Evolutionary conservation across 805 yeast species (phyloP), one percentile per base, ranked within the genome.

Genomic region (Tetrapisispora pingtungensis): DNA sequence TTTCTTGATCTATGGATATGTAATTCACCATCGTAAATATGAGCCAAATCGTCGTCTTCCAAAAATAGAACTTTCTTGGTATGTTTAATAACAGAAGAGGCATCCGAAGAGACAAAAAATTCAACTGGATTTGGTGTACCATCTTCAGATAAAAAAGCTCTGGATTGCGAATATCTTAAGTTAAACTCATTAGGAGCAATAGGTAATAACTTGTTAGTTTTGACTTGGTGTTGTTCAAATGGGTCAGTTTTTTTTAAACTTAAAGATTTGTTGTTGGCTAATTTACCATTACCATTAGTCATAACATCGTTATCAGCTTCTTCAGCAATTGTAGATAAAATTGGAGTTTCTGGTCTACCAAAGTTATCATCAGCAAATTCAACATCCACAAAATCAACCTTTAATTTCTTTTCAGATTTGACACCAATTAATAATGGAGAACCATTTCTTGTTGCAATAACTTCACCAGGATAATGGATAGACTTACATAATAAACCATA

Each of bases 41-140:
- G 99, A 33, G 97, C 99, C 66, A 93, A 88, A 69, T 93, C 99
- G 62, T 93, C 97, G 67, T 93, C 99, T 70, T 93, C 97, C 60
- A 93, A 75, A 69, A 85, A 90, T 57, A 93, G 74, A 27, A 93
- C 98, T 70, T 93, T 93, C 70, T 89, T 93, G 58, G 99, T 93
- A 71, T 93, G 96, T 68, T 89, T 90, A 46, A 93, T 75, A 40
- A 93, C 96, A 19, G 98, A 89, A 14, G 97, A 84, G 32, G 98
- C 96, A 70, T 93, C 99, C 22, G 97, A 88, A 13, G 97, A 88
- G 50, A 93, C 74, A 70, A 88, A 93, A 66, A 90, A 90, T 70
- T 93, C 98, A 42, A 90, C 84, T 41, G 97, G 96, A 72, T 78
- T 83, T 57, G 95, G 96, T 55, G 78, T 69, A 44, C 95, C 95